These are phyloP conservation scores for Psilocybe tampanensis DNA, from an alignment of 768 basidiomycete genomes.

Conservation along the genomic window DNA sequence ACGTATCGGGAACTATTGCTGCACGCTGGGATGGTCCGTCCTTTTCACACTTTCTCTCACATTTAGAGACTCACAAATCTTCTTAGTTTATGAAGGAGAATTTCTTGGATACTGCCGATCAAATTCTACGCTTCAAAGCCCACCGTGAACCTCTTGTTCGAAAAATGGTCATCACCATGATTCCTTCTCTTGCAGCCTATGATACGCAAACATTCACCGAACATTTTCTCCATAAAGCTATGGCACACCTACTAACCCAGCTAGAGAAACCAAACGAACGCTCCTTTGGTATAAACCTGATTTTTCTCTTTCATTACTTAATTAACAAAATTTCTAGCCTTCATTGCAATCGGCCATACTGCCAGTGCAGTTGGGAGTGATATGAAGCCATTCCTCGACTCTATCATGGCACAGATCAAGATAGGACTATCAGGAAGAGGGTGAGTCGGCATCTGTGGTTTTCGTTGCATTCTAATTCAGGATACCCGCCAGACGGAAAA, in stretches of 20 bases:
- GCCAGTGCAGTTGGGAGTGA: constrained; percentile 90
- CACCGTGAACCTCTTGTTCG: constrained; percentile 88
- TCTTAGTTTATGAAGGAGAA: constrained; percentile 84
- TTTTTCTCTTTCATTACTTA: background rate
- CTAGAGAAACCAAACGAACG: constrained; percentile 89
- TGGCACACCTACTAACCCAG: constrained; percentile 88
- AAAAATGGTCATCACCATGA: constrained; percentile 93
- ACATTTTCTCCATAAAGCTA: constrained; percentile 90
- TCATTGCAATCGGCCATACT: constrained; percentile 95
- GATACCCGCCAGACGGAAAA: constrained; percentile 62
- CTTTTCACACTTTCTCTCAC: background rate
- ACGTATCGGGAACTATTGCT: constrained; percentile 90
- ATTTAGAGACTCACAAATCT: background rate
- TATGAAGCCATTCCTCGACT: constrained; percentile 94
- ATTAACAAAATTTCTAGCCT: constrained; percentile 54
- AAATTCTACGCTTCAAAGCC: constrained; percentile 85
- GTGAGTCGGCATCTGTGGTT: constrained; percentile 39
- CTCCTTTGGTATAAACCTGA: constrained; percentile 67
- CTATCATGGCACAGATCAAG: constrained; percentile 88
- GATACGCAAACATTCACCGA: constrained; percentile 92
- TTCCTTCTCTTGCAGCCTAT: constrained; percentile 93
- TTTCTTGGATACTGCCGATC: constrained; percentile 86
- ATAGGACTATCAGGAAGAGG: constrained; percentile 85
- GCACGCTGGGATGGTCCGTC: constrained; percentile 89
- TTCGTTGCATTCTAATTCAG: background rate